Percentiles rank a stretch among this genome's conserved stretches.
Evolutionary conservation across 2,329 filamentous ascomycete genomes (phyloP).

Genomic region (Juglanconis juglandina): DNA sequence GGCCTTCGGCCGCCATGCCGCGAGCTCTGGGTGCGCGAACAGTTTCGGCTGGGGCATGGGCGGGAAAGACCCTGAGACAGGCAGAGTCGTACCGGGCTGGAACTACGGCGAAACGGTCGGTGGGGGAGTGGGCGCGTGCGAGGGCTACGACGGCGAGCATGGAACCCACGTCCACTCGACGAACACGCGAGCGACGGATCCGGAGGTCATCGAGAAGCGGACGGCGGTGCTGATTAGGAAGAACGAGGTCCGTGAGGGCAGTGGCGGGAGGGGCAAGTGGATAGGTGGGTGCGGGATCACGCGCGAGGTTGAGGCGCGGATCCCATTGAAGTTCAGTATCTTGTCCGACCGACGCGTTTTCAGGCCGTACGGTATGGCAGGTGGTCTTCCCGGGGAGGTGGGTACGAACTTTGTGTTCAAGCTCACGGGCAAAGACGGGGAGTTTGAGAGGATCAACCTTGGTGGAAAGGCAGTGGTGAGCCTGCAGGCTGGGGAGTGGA

Average conservation of each 20-base stretch:
- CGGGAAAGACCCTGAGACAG: constrained; percentile 18
- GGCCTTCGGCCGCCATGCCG: constrained; percentile 20
- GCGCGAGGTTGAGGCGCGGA: constrained; percentile 31
- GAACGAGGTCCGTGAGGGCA: constrained; percentile 26
- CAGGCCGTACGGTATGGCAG: constrained; percentile 32
- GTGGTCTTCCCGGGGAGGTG: constrained; percentile 24
- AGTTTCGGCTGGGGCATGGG: constrained; percentile 21
- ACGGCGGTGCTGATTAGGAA: constrained; percentile 30
- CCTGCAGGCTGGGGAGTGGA: constrained; percentile 31
- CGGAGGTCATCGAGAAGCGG: constrained; percentile 31
- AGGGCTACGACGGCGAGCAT: constrained; percentile 26
- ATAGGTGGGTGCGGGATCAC: constrained; percentile 30
- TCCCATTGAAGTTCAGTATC: constrained; percentile 32
- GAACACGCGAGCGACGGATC: constrained; percentile 28
- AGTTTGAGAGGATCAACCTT: constrained; percentile 29
- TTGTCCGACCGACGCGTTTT: constrained; percentile 33
- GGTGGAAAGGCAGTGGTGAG: constrained; percentile 30
- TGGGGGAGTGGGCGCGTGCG: constrained; percentile 30
- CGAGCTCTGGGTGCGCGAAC: constrained; percentile 20
- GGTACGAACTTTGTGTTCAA: constrained; percentile 29
- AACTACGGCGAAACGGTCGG: constrained; percentile 30
- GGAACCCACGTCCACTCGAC: constrained; percentile 28
- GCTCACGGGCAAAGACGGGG: constrained; percentile 24
- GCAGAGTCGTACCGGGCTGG: constrained; percentile 21
- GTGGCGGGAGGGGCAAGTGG: constrained; percentile 27